These are phyloP conservation scores for Eucalyptus fibrosa DNA, from an alignment of 345 rosid species.

Conservation along the genomic window DNA sequence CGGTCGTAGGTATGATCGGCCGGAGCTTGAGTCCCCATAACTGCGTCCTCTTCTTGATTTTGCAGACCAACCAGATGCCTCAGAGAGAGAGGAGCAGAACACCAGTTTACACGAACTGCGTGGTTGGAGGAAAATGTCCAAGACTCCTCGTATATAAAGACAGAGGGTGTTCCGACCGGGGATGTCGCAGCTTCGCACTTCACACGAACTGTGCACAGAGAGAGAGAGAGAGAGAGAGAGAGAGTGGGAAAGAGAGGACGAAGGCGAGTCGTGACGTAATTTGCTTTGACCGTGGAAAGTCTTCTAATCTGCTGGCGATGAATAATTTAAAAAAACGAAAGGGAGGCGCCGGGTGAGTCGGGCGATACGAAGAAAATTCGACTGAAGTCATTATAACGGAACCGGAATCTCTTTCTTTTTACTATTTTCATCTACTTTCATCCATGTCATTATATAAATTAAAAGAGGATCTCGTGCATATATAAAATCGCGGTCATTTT, in stretches of 20 bases:
- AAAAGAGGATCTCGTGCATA: not conserved
- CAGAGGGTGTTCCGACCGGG: not conserved
- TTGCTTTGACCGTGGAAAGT: not conserved
- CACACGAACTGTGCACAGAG: not conserved
- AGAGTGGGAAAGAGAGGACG: too few species aligned
- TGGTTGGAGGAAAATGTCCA: not conserved
- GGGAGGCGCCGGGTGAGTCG: not conserved
- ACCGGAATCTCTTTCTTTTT: not conserved
- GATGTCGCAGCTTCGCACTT: not conserved
- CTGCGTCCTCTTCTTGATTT: not conserved
- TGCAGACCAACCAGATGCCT: not conserved
- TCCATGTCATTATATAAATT: not conserved
- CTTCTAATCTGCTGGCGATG: not conserved
- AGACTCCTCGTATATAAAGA: not conserved
- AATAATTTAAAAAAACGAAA: not conserved
- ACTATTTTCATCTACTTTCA: not conserved
- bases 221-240: not conserved
- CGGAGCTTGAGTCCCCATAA: slow-evolving; percentile 26
- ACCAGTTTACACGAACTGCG: not conserved
- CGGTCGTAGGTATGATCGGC: not conserved
- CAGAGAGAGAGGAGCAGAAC: not conserved
- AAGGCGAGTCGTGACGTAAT: not conserved
- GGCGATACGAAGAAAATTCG: not conserved
- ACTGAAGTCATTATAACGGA: not conserved
- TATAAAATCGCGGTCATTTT: not conserved